A percentile compares a stretch with the other conserved stretches of the same genome.
Conservation (phyloP, 176 grass and related monocot species). For the Bromus sterilis region DNA sequence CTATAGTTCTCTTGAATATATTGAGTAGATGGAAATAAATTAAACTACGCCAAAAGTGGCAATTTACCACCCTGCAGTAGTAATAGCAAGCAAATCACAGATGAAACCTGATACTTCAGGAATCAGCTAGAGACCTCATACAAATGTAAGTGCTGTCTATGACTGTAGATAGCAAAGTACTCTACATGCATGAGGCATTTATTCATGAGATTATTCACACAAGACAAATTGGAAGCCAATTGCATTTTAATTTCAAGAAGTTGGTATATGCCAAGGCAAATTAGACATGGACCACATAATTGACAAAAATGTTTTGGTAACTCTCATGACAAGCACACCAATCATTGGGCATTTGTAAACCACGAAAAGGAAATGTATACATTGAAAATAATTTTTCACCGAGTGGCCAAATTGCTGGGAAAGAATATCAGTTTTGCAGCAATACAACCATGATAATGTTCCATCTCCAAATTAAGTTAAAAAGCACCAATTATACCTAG, state of each 20-base stretch:
- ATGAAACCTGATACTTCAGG: no score
- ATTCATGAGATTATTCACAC: not conserved
- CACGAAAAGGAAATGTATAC: not conserved
- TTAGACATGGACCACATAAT: not conserved
- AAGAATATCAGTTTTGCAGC: slow-evolving; percentile 48
- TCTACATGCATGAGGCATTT: no score
- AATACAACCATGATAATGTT: slow-evolving; percentile 31
- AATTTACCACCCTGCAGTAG: no score
- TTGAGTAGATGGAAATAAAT: no score
- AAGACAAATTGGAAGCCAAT: not conserved
- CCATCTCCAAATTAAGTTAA: slow-evolving; percentile 53
- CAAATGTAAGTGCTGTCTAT: no score
- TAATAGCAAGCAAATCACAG: no score
- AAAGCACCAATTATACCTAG: slow-evolving; percentile 34
- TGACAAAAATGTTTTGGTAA: not conserved
- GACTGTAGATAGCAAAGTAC: no score
- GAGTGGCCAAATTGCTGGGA: slow-evolving; percentile 46
- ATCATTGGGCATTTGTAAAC: not conserved
- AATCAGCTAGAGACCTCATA: no score
- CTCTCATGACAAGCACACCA: not conserved
- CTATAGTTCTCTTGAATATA: no score
- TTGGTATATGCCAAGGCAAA: not conserved
- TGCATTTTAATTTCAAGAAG: slow-evolving; percentile 1
- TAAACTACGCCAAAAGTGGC: not conserved
- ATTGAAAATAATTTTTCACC: slow-evolving; percentile 22